These are phyloP conservation scores for Nepenthes alata DNA, from an alignment of 179 eudicot species.

Conservation along the genomic window DNA sequence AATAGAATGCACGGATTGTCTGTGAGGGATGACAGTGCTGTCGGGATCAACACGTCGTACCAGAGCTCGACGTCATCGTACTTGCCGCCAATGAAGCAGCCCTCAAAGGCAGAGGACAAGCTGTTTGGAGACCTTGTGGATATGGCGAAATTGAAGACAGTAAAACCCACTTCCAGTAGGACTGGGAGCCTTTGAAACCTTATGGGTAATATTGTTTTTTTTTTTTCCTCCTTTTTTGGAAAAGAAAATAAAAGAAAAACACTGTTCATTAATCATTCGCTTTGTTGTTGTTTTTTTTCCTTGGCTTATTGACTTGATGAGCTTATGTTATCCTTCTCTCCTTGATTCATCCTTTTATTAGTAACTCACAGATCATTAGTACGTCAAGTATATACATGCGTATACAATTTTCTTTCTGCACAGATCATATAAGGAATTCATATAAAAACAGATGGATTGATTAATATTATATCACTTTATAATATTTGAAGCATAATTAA, in stretches of 20 bases:
- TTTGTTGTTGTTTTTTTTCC: background rate
- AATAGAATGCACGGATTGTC: slow-evolving; percentile 72
- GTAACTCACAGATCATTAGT: background rate
- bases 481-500: too few relatives aligned
- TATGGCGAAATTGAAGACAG: slow-evolving; percentile 60
- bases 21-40: slow-evolving; percentile 35
- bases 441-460: too few relatives aligned
- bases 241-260: background rate
- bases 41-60: slow-evolving; percentile 22
- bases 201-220: too few relatives aligned
- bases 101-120: slow-evolving; percentile 68
- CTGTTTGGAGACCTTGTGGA: slow-evolving; percentile 88
- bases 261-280: background rate
- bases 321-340: slow-evolving; percentile 2
- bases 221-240: background rate
- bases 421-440: too few relatives aligned
- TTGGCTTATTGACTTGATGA: slow-evolving; percentile 7
- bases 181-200: slow-evolving; percentile 25
- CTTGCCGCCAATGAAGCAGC: slow-evolving; percentile 60
- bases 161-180: slow-evolving; percentile 22
- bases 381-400: background rate
- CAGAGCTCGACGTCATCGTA: slow-evolving; percentile 42
- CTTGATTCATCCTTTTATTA: background rate
- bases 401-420: too few relatives aligned
- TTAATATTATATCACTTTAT: too few relatives aligned